Evolutionary conservation across 2,329 filamentous ascomycete species (phyloP).

Genomic region (Penicillium occitanis): DNA sequence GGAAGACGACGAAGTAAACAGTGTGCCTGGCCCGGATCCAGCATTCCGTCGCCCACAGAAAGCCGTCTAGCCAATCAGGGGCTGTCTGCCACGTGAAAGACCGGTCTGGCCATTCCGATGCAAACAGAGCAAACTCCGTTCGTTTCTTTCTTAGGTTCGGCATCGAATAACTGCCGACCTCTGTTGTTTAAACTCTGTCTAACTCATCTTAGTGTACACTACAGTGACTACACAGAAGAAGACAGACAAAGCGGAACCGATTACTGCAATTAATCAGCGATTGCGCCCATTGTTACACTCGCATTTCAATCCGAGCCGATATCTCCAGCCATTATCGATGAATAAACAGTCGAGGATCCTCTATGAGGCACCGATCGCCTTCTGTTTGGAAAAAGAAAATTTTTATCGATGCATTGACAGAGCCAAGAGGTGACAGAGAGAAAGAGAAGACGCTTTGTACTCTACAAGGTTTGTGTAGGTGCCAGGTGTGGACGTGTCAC

Average conservation of each 20-base stretch:
- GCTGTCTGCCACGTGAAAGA: neutral
- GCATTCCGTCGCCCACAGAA: neutral
- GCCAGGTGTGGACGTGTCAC: neutral
- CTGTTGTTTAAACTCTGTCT: neutral
- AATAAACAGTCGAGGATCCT: neutral
- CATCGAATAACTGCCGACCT: neutral
- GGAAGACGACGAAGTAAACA: neutral
- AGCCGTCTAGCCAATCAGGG: neutral
- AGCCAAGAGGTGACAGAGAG: neutral
- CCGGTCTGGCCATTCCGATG: neutral
- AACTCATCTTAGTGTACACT: neutral
- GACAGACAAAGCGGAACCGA: neutral
- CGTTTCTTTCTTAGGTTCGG: neutral
- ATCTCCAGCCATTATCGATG: neutral
- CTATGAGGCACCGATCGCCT: neutral
- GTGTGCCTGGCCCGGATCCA: conserved; percentile 13
- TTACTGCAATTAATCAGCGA: neutral
- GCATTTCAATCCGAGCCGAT: neutral
- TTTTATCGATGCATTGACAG: neutral
- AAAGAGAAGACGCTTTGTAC: neutral
- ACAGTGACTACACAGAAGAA: neutral
- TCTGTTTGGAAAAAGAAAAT: neutral
- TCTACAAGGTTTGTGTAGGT: neutral
- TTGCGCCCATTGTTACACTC: neutral
- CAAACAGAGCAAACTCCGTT: conserved; percentile 3